Evolutionary conservation across 1,139 yeast genomes (phyloP).

Genomic region (Blastobotrys malaysiensis): DNA sequence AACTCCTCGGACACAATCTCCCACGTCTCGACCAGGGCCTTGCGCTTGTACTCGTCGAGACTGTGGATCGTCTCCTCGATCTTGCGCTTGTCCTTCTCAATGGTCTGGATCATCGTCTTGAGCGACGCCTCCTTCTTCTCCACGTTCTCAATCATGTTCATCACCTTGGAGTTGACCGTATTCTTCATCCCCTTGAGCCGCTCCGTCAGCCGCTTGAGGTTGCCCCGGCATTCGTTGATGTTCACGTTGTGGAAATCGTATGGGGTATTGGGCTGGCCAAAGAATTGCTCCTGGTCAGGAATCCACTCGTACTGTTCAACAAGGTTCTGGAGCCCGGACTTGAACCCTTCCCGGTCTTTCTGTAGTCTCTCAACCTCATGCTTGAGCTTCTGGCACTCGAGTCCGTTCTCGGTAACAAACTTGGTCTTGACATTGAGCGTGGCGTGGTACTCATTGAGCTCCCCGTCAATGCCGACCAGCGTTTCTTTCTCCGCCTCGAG

Average conservation of each 20-base stretch:
- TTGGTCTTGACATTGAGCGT: slow-evolving; percentile 51
- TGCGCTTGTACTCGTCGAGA: slow-evolving; percentile 79
- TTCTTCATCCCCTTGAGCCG: slow-evolving; percentile 69
- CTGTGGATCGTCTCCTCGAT: slow-evolving; percentile 86
- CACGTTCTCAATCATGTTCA: slow-evolving; percentile 91
- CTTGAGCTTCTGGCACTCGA: slow-evolving; percentile 52
- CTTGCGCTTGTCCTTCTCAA: slow-evolving; percentile 84
- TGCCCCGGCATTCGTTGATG: slow-evolving; percentile 55
- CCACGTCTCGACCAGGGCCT: slow-evolving; percentile 80
- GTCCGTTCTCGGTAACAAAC: slow-evolving; percentile 44
- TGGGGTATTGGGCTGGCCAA: slow-evolving; percentile 35
- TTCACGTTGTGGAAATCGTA: slow-evolving; percentile 48
- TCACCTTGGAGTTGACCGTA: slow-evolving; percentile 80
- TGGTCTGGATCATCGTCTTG: slow-evolving; percentile 75
- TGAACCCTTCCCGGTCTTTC: slow-evolving; percentile 37
- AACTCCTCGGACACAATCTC: slow-evolving; percentile 72
- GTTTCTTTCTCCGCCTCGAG: slow-evolving; percentile 60
- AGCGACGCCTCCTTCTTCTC: slow-evolving; percentile 81
- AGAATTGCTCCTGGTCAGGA: slow-evolving; percentile 48
- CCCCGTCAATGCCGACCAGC: slow-evolving; percentile 70
- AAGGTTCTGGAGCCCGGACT: slow-evolving; percentile 45
- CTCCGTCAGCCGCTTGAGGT: slow-evolving; percentile 53
- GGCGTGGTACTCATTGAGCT: slow-evolving; percentile 57
- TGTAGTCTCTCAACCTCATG: slow-evolving; percentile 62
- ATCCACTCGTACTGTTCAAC: slow-evolving; percentile 68